phyloP scores from a whole-genome alignment of 225 moss, liverwort and hornwort species.

The Marchantia polymorpha region DNA sequence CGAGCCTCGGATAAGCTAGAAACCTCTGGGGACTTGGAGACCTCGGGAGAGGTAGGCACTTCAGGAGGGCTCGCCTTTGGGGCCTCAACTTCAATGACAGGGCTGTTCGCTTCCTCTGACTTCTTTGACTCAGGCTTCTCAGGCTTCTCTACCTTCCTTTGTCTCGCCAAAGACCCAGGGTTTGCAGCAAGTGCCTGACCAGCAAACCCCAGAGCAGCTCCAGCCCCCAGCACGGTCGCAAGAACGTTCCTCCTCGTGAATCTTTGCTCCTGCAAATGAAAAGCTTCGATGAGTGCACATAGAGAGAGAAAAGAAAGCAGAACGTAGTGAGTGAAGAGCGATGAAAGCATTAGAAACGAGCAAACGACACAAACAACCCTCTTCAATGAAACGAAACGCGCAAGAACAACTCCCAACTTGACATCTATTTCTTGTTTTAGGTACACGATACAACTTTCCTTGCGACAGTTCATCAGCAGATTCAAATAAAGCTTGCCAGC shows the following conservation, averaged over 20 bases:
- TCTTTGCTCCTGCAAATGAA: conserved; percentile 15
- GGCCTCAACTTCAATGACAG: conserved; percentile 24
- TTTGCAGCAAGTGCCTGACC: conserved; percentile 21
- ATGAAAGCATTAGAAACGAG: too few species aligned
- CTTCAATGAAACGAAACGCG: too few species aligned
- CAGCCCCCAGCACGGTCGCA: conserved; percentile 24
- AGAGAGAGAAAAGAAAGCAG: too few species aligned
- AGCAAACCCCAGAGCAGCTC: conserved; percentile 23
- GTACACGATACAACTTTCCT: too few species aligned
- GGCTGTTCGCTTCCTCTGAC: conserved; percentile 37
- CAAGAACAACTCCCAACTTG: too few species aligned
- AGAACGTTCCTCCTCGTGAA: conserved; percentile 16
- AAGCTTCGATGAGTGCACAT: neutral
- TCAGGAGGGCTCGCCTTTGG: conserved; percentile 18
- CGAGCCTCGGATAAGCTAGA: neutral
- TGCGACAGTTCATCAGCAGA: too few species aligned
- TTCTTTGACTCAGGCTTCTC: neutral
- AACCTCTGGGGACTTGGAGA: neutral
- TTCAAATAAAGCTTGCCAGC: too few species aligned
- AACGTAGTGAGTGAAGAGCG: too few species aligned
- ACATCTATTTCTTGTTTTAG: too few species aligned
- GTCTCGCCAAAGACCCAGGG: conserved; percentile 19
- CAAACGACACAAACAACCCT: too few species aligned
- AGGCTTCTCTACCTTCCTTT: neutral
- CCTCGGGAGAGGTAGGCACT: neutral